Evolutionary conservation across 2,329 filamentous ascomycete genomes (phyloP), one percentile per base, ranked within the genome.

Genomic region (Ophiostoma sp.): DNA sequence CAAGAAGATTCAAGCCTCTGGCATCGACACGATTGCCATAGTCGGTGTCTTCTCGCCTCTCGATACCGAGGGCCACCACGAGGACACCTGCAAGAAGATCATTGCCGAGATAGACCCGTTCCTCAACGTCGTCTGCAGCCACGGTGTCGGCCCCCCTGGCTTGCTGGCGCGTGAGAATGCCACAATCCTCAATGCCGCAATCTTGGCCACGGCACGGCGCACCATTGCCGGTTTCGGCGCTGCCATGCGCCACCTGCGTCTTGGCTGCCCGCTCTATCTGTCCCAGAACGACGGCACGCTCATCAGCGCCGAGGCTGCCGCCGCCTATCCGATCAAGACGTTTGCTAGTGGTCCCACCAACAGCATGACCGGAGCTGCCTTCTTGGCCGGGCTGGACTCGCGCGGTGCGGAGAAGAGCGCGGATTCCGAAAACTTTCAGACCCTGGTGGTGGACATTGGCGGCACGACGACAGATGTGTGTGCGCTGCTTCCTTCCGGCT

Each of bases 31-130:
- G 47, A 77, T 88, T 2, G 84, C 86, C 0, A 76, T 88, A 4
- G 81, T 83, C 5, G 85, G 85, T 1, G 81, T 87, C 9, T 87
- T 85, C 75, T 84, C 82, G 8, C 84, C 85, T 0, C 83, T 87
- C 40, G 85, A 88, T 72, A 80, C 82, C 11, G 72, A 79, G 4
- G 81, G 81, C 72, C 75, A 75, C 55, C 84, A 87, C 73, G 84
- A 87, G 74, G 77, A 82, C 55, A 75, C 77, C 3, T 83, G 82
- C 4, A 78, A 79, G 4, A 76, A 77, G 2, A 82, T 86, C 62
- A 76, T 86, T 27, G 76, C 78, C 38, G 76, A 78, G 5, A 81
- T 83, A 70, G 74, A 84, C 1, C 78, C 80, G 1, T 69, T 60
- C 18, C 64, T 71, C 1, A 68, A 74, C 66, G 71, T 76, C 41